Percentiles rank a stretch among this genome's conserved stretches.
Conservation (phyloP, 192 early-diverging fungal genomes). For the Cetraspora pellucida region DNA sequence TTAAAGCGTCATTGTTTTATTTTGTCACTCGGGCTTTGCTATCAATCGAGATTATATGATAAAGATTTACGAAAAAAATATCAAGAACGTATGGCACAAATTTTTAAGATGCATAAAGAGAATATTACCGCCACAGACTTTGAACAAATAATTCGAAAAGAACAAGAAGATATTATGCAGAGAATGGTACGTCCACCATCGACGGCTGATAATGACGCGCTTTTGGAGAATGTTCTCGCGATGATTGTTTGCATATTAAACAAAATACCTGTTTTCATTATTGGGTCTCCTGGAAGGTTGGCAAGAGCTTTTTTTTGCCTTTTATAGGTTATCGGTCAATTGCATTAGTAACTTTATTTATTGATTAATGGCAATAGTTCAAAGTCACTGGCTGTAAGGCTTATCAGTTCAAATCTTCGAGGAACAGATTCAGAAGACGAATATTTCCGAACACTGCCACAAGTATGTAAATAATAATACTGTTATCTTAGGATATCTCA, state of each 20-base stretch:
- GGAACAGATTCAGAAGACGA: constrained; percentile 20
- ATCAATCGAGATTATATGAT: no score
- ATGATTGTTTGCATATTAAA: constrained; percentile 35
- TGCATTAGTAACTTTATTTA: no score
- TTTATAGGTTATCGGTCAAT: no score
- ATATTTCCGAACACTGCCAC: constrained; percentile 29
- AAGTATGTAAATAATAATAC: neutral
- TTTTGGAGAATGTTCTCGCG: constrained; percentile 25
- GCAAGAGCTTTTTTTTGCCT: no score
- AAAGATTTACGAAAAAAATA: no score
- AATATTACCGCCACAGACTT: neutral
- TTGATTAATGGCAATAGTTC: no score
- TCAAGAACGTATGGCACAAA: neutral
- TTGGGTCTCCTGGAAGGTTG: constrained; percentile 28
- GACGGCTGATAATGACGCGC: constrained; percentile 15
- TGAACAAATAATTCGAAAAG: constrained; percentile 4
- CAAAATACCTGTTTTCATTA: constrained; percentile 29
- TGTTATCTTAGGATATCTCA: no score
- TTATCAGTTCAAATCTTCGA: constrained; percentile 32
- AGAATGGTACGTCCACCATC: constrained; percentile 8
- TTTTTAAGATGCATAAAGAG: neutral
- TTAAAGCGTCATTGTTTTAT: no score
- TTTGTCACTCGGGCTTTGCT: no score
- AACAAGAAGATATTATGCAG: constrained; percentile 20
- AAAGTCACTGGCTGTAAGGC: constrained; percentile 27